Evolutionary conservation across 768 basidiomycete genomes (phyloP).

Genomic region (Leccinum olivaceopallidum): DNA sequence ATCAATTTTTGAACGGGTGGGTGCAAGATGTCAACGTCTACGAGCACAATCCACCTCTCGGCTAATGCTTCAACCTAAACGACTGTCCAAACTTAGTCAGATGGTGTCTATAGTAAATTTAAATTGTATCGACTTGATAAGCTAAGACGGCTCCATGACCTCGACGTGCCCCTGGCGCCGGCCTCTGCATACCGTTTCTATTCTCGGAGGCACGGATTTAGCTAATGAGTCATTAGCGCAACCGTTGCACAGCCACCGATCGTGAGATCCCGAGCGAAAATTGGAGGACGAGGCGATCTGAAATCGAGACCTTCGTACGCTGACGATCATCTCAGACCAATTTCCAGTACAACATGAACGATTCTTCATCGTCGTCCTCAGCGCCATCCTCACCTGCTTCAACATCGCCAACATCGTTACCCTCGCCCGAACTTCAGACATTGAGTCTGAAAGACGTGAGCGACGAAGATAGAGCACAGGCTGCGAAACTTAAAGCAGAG

Average conservation of each 20-base stretch:
- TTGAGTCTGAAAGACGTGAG: constrained; percentile 60
- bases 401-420: constrained; percentile 54
- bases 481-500: constrained; percentile 71
- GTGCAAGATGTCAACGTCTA: constrained; percentile 58
- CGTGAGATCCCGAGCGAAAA: constrained; percentile 26
- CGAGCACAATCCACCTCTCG: constrained; percentile 42
- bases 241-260: constrained; percentile 30
- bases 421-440: constrained; percentile 58
- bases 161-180: too few relatives aligned
- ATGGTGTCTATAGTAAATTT: neutral
- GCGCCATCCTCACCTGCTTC: constrained; percentile 47
- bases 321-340: constrained; percentile 4
- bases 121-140: neutral
- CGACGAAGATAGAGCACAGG: constrained; percentile 67
- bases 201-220: neutral
- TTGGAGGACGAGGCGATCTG: neutral
- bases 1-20: constrained; percentile 77
- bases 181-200: neutral
- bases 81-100: constrained; percentile 26
- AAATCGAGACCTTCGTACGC: neutral
- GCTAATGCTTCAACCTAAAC: constrained; percentile 68
- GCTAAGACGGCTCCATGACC: neutral
- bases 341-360: constrained; percentile 21
- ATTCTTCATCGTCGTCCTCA: constrained; percentile 27
- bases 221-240: neutral